phyloP scores from a whole-genome alignment of 768 basidiomycete species.

The Russula virescens region DNA sequence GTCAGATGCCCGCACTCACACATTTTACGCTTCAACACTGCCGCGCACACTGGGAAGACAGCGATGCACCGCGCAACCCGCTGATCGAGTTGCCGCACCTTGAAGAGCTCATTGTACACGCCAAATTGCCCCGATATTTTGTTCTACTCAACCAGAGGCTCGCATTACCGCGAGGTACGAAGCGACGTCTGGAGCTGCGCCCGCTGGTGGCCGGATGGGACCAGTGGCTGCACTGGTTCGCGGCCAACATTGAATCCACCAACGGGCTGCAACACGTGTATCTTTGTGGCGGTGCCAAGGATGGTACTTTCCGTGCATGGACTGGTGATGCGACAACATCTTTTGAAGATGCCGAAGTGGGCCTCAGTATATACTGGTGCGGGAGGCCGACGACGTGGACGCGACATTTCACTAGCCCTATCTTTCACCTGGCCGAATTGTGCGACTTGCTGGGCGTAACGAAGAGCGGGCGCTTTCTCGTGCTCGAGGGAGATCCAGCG shows the following conservation, averaged over 20 bases:
- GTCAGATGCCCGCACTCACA: slow-evolving; percentile 11
- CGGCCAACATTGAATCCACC: neutral
- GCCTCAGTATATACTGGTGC: slow-evolving; percentile 7
- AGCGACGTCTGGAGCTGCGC: neutral
- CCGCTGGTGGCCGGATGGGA: slow-evolving; percentile 4
- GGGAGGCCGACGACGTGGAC: neutral
- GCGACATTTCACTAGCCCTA: neutral
- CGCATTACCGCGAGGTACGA: neutral
- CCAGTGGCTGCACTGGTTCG: slow-evolving; percentile 10
- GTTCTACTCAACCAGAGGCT: slow-evolving; percentile 7
- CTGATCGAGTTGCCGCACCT: slow-evolving; percentile 11
- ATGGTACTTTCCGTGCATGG: slow-evolving; percentile 15
- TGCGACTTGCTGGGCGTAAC: slow-evolving; percentile 5
- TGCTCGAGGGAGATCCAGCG: slow-evolving; percentile 1
- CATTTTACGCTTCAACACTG: slow-evolving; percentile 13
- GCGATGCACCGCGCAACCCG: neutral
- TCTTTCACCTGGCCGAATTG: slow-evolving; percentile 1
- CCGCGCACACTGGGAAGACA: slow-evolving; percentile 4
- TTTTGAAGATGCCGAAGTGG: slow-evolving; percentile 4
- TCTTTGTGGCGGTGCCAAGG: slow-evolving; percentile 9
- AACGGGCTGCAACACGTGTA: slow-evolving; percentile 10
- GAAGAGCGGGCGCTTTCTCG: neutral
- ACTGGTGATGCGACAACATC: neutral
- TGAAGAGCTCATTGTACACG: neutral
- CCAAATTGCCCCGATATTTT: slow-evolving; percentile 5